Conservation (phyloP, 768 basidiomycete genomes). For the Mycena galopus region DNA sequence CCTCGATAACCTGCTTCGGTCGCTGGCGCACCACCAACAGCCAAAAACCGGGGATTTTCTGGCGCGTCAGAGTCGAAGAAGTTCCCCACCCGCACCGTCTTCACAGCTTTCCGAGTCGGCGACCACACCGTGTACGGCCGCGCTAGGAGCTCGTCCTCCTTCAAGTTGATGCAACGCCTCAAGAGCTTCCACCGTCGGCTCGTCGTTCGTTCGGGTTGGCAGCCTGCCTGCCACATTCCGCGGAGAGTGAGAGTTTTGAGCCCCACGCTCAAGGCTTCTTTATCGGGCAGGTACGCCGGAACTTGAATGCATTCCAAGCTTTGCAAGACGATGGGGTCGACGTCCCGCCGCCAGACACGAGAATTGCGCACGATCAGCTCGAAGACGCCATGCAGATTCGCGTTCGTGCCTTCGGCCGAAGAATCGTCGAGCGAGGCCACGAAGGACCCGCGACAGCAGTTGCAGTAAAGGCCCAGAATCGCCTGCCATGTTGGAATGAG, state of each 20-base stretch:
- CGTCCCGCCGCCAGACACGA: not conserved
- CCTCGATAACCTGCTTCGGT: not conserved
- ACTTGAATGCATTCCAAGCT: not conserved
- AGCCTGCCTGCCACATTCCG: conserved; percentile 22
- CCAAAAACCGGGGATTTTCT: conserved; percentile 3
- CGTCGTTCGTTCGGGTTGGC: conserved; percentile 14
- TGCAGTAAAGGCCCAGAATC: not conserved
- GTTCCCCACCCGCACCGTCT: conserved; percentile 10
- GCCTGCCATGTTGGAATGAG: not conserved
- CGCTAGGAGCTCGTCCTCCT: conserved; percentile 5
- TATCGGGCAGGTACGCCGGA: not conserved
- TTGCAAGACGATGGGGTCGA: not conserved
- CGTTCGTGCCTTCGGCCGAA: conserved; percentile 4
- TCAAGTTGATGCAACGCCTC: not conserved
- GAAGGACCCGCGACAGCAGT: not conserved
- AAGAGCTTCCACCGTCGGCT: conserved; percentile 1
- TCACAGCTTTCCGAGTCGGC: not conserved
- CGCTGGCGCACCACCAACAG: conserved; percentile 14
- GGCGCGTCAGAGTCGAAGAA: not conserved
- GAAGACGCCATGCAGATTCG: conserved; percentile 12
- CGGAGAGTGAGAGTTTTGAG: conserved; percentile 10
- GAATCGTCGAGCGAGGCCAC: not conserved
- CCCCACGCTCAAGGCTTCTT: not conserved
- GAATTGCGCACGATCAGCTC: conserved; percentile 15
- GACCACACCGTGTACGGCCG: conserved; percentile 14